Conservation (phyloP, 345 rosid genomes). For the Salix udensis region DNA sequence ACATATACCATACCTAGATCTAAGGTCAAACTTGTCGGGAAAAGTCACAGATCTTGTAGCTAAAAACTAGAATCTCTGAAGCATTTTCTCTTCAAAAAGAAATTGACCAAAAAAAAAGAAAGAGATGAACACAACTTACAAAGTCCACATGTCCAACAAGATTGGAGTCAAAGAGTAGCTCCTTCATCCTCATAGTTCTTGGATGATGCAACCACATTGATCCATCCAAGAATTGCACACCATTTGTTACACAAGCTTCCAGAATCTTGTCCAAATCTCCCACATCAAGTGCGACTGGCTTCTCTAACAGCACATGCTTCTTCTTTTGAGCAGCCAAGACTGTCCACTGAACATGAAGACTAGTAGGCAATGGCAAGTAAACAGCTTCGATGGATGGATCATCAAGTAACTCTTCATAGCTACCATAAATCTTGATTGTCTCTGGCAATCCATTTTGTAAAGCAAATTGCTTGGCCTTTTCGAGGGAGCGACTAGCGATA, state of each 20-base stretch:
- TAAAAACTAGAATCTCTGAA: too few species aligned
- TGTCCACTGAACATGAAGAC: constrained; percentile 53
- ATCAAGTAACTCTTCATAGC: constrained; percentile 50
- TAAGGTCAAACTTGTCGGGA: too few species aligned
- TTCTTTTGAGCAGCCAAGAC: constrained; percentile 47
- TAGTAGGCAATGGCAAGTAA: constrained; percentile 59
- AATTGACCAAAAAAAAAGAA: not conserved
- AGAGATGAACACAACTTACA: constrained; percentile 9
- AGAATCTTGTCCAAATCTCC: constrained; percentile 50
- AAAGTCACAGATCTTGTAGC: too few species aligned
- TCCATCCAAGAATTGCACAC: constrained; percentile 78
- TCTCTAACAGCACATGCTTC: constrained; percentile 66
- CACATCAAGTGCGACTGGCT: constrained; percentile 52
- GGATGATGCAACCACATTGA: constrained; percentile 74
- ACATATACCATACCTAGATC: too few species aligned
- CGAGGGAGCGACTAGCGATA: constrained; percentile 55
- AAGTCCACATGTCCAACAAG: constrained; percentile 34
- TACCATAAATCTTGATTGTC: constrained; percentile 43
- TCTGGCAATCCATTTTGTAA: constrained; percentile 34
- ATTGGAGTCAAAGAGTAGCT: constrained; percentile 42
- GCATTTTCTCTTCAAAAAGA: too few species aligned
- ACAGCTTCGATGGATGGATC: constrained; percentile 55
- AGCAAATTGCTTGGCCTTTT: constrained; percentile 50
- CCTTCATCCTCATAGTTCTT: constrained; percentile 50
- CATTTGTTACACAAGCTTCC: constrained; percentile 57